Evolutionary conservation across 164 flowering plant genomes (phyloP).

Genomic region (Brasenia schreberi): DNA sequence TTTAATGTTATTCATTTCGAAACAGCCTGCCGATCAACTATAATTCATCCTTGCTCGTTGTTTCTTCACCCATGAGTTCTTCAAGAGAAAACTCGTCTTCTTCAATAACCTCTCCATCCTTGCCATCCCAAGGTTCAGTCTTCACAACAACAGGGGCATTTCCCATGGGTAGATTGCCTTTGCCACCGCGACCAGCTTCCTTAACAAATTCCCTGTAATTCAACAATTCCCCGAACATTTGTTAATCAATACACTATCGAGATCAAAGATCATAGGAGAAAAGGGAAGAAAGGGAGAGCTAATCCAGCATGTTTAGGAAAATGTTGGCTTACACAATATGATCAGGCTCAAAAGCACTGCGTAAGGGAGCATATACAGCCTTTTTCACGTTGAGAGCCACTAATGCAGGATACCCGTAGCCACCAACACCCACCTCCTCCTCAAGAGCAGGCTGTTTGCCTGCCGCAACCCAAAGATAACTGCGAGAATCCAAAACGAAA

Average conservation of each 20-base stretch:
- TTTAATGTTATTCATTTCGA: neutral
- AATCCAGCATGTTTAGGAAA: neutral
- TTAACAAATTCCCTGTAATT: slow-evolving; percentile 75
- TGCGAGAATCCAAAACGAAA: slow-evolving; percentile 21
- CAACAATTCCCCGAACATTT: slow-evolving; percentile 1
- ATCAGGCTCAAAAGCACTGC: slow-evolving; percentile 78
- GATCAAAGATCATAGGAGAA: neutral
- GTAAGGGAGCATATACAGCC: slow-evolving; percentile 80
- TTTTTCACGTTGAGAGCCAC: slow-evolving; percentile 85
- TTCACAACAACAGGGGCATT: slow-evolving; percentile 38
- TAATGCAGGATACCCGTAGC: slow-evolving; percentile 94
- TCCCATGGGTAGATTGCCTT: slow-evolving; percentile 65
- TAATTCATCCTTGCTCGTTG: slow-evolving; percentile 40
- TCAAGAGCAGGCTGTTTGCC: slow-evolving; percentile 93
- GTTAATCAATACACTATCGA: neutral
- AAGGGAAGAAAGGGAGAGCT: neutral
- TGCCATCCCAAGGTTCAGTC: slow-evolving; percentile 93
- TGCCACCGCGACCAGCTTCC: slow-evolving; percentile 85
- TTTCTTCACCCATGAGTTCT: slow-evolving; percentile 81
- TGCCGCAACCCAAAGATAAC: slow-evolving; percentile 91
- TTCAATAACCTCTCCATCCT: slow-evolving; percentile 81
- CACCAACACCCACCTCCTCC: slow-evolving; percentile 87
- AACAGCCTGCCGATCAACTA: slow-evolving; percentile 5
- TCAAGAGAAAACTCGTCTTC: slow-evolving; percentile 99
- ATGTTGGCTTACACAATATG: slow-evolving; percentile 50